phyloP scores from a whole-genome alignment of 768 basidiomycete species.

The Kwoniella europaea region DNA sequence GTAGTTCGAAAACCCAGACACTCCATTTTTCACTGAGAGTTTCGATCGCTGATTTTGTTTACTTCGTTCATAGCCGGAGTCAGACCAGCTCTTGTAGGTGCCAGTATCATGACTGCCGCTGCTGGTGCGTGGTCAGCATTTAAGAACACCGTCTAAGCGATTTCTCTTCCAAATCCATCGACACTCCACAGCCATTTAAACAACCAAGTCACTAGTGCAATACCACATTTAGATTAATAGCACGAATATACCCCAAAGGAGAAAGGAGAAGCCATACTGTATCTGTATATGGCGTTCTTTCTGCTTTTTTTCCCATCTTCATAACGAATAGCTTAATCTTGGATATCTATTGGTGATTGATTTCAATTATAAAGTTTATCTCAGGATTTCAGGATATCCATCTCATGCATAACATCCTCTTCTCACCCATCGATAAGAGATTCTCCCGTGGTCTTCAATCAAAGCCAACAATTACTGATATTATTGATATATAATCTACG shows the following conservation, averaged over 20 bases:
- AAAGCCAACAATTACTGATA: neutral
- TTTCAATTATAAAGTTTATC: neutral
- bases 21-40: neutral
- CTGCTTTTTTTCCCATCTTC: neutral
- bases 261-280: neutral
- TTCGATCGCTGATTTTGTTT: constrained; percentile 35
- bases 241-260: neutral
- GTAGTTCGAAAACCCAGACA: constrained; percentile 17
- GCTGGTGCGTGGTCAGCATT: constrained; percentile 94
- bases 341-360: neutral
- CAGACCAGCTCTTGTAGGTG: constrained; percentile 84
- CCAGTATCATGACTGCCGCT: constrained; percentile 82
- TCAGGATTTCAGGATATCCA: neutral
- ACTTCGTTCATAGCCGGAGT: constrained; percentile 73
- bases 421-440: neutral
- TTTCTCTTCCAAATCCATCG: neutral
- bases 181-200: neutral
- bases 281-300: neutral
- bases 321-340: neutral
- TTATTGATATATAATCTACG: neutral
- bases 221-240: neutral
- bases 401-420: neutral
- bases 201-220: neutral
- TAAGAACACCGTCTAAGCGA: constrained; percentile 66
- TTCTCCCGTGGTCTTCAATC: neutral